Evolutionary conservation across 305 asterid genomes (phyloP).

Genomic region (Fraxinus sp.): DNA sequence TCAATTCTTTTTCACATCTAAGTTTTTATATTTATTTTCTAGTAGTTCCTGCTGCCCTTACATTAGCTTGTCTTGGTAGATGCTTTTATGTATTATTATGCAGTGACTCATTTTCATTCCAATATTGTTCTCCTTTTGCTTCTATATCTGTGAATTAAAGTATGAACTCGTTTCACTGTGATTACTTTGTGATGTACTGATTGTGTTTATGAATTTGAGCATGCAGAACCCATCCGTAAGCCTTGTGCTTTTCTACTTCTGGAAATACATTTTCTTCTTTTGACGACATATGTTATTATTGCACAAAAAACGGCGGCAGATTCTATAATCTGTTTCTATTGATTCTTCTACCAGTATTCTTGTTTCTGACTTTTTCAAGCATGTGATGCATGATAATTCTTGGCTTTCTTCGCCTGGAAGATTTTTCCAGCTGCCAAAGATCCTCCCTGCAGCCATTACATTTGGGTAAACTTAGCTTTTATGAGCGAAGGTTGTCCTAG

Average conservation of each 20-base stretch:
- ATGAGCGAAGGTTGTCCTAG: background rate
- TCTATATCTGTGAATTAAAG: background rate
- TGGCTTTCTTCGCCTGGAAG: background rate
- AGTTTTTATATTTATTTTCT: background rate
- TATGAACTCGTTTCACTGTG: background rate
- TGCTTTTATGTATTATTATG: background rate
- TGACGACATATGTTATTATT: background rate
- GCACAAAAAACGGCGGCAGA: background rate
- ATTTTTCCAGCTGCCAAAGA: background rate
- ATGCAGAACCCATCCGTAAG: background rate
- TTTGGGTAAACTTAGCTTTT: background rate
- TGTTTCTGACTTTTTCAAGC: background rate
- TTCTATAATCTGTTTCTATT: background rate
- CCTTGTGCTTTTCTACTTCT: background rate
- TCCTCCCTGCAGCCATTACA: background rate
- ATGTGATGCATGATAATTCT: background rate
- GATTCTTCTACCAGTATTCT: background rate
- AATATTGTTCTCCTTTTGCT: background rate
- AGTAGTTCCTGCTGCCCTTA: background rate
- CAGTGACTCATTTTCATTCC: background rate
- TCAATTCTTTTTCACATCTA: background rate
- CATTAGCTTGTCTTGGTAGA: background rate
- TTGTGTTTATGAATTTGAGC: background rate
- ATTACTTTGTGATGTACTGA: background rate
- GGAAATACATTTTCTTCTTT: background rate